Conservation (phyloP, 2,329 filamentous ascomycete genomes). For the Fusarium sterilihyphosum region DNA sequence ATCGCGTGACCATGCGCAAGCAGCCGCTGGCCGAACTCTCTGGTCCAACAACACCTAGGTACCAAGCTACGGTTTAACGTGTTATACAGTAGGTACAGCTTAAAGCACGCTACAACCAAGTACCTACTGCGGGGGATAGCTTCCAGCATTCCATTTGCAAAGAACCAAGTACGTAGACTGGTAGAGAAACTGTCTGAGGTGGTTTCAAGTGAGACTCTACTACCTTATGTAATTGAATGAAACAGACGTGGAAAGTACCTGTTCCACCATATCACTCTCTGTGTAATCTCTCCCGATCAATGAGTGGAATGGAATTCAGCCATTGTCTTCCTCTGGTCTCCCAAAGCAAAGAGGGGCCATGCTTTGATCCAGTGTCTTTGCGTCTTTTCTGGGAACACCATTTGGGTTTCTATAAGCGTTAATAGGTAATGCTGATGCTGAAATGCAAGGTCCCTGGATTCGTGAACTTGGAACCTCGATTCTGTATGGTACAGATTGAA, state of each 20-base stretch:
- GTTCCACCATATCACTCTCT: constrained; percentile 3
- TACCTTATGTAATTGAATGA: not conserved
- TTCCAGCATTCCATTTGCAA: constrained; percentile 1
- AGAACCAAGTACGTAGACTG: not conserved
- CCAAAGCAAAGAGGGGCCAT: constrained; percentile 1
- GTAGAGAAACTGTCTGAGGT: not conserved
- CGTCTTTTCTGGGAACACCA: not conserved
- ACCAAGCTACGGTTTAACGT: not conserved
- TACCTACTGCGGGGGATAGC: constrained; percentile 13
- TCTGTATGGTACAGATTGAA: not conserved
- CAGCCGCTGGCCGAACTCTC: constrained; percentile 39
- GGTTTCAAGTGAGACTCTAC: not conserved
- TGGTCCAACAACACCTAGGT: constrained; percentile 12
- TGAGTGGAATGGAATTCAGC: constrained; percentile 29
- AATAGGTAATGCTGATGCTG: not conserved
- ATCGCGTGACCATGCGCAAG: constrained; percentile 50
- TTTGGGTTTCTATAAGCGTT: not conserved
- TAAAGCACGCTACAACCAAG: constrained; percentile 13
- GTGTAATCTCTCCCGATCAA: constrained; percentile 12
- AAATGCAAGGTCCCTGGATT: not conserved
- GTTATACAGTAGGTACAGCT: not conserved
- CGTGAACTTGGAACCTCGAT: not conserved
- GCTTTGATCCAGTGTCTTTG: not conserved
- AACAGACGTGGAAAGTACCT: not conserved
- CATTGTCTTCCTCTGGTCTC: not conserved